phyloP scores from a whole-genome alignment of 2,329 filamentous ascomycete genomes.

The Ophiostoma sp. region DNA sequence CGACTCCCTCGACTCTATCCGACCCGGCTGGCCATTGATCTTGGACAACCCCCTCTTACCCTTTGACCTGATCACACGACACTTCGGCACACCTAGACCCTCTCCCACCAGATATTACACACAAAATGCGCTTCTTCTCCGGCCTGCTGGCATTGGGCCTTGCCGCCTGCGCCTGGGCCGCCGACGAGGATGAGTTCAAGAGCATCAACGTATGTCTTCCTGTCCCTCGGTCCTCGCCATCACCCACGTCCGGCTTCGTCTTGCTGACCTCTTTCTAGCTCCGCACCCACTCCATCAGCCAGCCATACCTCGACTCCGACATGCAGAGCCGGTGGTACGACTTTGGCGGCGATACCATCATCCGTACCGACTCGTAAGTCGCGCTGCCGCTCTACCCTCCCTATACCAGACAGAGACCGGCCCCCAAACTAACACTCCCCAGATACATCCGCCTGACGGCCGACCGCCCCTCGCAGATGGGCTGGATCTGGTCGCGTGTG shows the following conservation, averaged over 20 bases:
- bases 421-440: slow-evolving; percentile 12
- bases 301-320: slow-evolving; percentile 95
- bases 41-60: not conserved
- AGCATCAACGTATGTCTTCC: slow-evolving; percentile 37
- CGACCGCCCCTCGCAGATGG: slow-evolving; percentile 82
- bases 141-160: slow-evolving; percentile 46
- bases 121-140: slow-evolving; percentile 24
- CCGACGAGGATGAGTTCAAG: slow-evolving; percentile 43
- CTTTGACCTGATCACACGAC: not conserved
- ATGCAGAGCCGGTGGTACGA: slow-evolving; percentile 99
- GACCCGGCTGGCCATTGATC: not conserved
- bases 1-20: not conserved
- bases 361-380: slow-evolving; percentile 60
- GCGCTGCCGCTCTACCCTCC: not conserved
- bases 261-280: slow-evolving; percentile 42
- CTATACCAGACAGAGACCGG: no score
- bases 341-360: slow-evolving; percentile 91
- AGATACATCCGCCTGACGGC: slow-evolving; percentile 91
- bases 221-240: no score
- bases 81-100: not conserved
- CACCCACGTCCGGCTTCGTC: no score
- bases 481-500: slow-evolving; percentile 90
- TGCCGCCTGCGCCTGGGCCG: slow-evolving; percentile 47
- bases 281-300: slow-evolving; percentile 76
- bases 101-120: not conserved